These are phyloP conservation scores for Piper longum DNA, from an alignment of 164 flowering plant genomes.

Conservation along the genomic window DNA sequence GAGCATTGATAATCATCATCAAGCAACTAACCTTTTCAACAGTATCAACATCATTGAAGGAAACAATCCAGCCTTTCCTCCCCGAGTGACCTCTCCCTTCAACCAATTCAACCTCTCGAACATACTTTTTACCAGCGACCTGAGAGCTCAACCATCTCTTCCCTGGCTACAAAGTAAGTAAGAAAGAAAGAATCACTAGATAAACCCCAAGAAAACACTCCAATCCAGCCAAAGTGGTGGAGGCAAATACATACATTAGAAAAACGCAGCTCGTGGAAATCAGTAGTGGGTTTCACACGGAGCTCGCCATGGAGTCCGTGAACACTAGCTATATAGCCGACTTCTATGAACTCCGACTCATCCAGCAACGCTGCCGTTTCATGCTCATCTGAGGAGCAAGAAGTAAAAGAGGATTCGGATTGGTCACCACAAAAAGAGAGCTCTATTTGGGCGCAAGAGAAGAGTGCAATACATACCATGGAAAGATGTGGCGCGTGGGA, in stretches of 20 bases:
- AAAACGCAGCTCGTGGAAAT: slow-evolving; percentile 72
- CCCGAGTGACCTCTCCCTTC: slow-evolving; percentile 76
- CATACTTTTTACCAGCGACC: slow-evolving; percentile 38
- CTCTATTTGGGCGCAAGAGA: neutral
- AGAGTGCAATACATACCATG: neutral
- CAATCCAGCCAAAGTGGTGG: neutral
- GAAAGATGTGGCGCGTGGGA: neutral
- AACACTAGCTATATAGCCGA: slow-evolving; percentile 51
- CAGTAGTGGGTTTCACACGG: slow-evolving; percentile 61
- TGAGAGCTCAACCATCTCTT: slow-evolving; percentile 70
- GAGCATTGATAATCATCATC: neutral
- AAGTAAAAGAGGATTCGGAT: too few species aligned
- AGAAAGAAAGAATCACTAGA: neutral
- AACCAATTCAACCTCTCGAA: slow-evolving; percentile 63
- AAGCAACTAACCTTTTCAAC: slow-evolving; percentile 44
- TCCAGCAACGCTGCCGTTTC: slow-evolving; percentile 1
- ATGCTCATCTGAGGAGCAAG: neutral
- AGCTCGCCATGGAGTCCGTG: slow-evolving; percentile 87
- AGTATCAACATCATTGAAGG: slow-evolving; percentile 42
- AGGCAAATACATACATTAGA: slow-evolving; percentile 25
- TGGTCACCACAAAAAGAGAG: neutral
- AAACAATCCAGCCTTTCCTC: slow-evolving; percentile 69
- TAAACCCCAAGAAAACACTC: neutral
- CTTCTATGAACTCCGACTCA: slow-evolving; percentile 42
- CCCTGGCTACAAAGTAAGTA: slow-evolving; percentile 45